Evolutionary conservation across 305 asterid genomes (phyloP), one percentile per base, ranked within the genome.

Genomic region (Ajuga reptans): DNA sequence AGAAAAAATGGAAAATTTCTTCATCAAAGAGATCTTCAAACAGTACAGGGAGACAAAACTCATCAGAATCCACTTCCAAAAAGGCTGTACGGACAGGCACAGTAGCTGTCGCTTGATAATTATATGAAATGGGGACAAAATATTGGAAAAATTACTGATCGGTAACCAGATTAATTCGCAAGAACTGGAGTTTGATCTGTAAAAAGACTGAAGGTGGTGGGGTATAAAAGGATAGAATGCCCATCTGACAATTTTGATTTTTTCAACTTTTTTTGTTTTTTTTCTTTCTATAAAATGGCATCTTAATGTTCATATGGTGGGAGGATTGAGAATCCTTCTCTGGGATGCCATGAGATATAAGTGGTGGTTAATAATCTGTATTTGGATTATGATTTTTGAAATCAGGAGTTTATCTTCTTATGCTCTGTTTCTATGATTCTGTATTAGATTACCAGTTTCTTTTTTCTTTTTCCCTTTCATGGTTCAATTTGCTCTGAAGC

Each of bases 41-140:
- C 16, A 84, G 52, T 8, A 0, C 74, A 12, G 80, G 41, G 31
- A 75, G 81, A 72, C 74, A 77, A 29, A 61, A 21, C 39, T 72
- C 79, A 5, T 72, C 79, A 5, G 85, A 78, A 36, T 73, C 87
- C 5, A 29, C 75, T 3, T 65, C 81, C 56, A 82, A 82, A 4
- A 85, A 85, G 54, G 83, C 81, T 80, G 83, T 82, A 42, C 66
- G 82, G 66, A 71, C 79, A 0, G 84, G 88, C 17, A 68, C 90
- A 0, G 91, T 87, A 21, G 87, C 89, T 7, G 95, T 87, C 7
- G 86, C 95, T 41, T 86, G 14, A 55, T 15, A n/a, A n/a, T n/a
- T n/a, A n/a, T n/a, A n/a, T n/a, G n/a, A n/a, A n/a, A n/a, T n/a
- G n/a, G n/a, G n/a, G n/a, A n/a, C n/a, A n/a, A n/a, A n/a, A n/a